Base-by-base conservation (phyloP, 352 stramenopile genomes). In the Globisporangium iwayamae region DNA sequence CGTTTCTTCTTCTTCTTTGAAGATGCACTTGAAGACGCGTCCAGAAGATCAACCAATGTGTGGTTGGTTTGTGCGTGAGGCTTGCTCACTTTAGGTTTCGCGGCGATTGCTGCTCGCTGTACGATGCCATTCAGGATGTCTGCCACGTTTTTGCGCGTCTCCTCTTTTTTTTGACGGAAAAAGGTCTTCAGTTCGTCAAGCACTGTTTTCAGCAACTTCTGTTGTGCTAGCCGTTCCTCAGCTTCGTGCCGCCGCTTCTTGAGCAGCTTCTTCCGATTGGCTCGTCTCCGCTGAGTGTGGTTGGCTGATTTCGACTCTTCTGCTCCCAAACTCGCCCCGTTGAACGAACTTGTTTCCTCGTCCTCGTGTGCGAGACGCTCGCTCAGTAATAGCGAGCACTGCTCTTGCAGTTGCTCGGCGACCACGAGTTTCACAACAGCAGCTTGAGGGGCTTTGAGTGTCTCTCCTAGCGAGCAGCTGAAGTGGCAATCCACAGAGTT, bases 361-460 rank as follows among this genome's bases (percentile, higher is more conserved):
- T 81, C 71, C 67, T 88, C 76, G 18, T 67, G 73, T 5, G 70
- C 69, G 16, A 93, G 34, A 30, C 70, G 79, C 36, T 90, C 80
- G 18, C 68, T 79, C n/a, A 95, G 62, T 11, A 93, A 59, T n/a
- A 77, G 48, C 2, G 84, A 87, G 36, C 83, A 93, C 32, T 89
- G 73, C 7, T 79, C 84, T 67, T 95, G 87, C 14, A 95, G 53
- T 22, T 90, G 62, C 58, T 93, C 87, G 3, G 83, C 83, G 11
- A 91, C 59, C n/a, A 95, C 65, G 11, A 95, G 67, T 43, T 80
- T 76, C 11, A 93, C 67, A 3, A 87, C 70, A 18, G 76, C 74
- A 3, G 73, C 64, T 69, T 95, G 81, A 14, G 86, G 84, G 16
- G 56, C 66, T 0, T 50, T 28, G 30, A 82, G 62, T 4, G 71